phyloP scores from a whole-genome alignment of 164 flowering plant species.

The Cinnamomum chago region DNA sequence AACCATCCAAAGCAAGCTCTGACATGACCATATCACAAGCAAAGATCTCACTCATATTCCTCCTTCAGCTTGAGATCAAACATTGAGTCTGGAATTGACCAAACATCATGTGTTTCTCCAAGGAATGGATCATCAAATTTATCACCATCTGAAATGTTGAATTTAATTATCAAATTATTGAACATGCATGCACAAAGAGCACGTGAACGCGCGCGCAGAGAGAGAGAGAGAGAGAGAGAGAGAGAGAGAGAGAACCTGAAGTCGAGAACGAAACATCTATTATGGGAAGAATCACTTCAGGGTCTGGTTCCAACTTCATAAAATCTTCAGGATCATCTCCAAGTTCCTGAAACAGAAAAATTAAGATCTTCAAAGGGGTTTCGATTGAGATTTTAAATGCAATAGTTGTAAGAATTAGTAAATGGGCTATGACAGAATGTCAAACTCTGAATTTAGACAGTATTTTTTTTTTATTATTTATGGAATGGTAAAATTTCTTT shows the following conservation, averaged over 20 bases:
- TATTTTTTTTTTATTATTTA: no score
- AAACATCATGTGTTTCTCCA: not conserved
- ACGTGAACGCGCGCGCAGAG: not conserved
- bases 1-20: not conserved
- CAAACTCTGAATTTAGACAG: no score
- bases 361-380: no score
- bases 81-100: not conserved
- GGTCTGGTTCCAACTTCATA: slow-evolving; percentile 1
- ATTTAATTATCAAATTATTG: not conserved
- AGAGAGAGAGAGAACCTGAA: not conserved
- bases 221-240: not conserved
- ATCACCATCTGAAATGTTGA: not conserved
- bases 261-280: not conserved
- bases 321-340: not conserved
- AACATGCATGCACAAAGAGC: not conserved
- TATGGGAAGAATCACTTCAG: not conserved
- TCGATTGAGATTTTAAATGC: no score
- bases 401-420: no score
- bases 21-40: not conserved
- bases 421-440: no score
- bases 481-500: no score
- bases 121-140: not conserved
- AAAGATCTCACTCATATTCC: not conserved
- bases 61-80: slow-evolving; percentile 3
- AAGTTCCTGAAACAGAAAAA: not conserved